A percentile compares a stretch with the other conserved stretches of the same genome.
phyloP scores from a whole-genome alignment of 768 basidiomycete genomes.

The Pilatotrama ljubarskyi region DNA sequence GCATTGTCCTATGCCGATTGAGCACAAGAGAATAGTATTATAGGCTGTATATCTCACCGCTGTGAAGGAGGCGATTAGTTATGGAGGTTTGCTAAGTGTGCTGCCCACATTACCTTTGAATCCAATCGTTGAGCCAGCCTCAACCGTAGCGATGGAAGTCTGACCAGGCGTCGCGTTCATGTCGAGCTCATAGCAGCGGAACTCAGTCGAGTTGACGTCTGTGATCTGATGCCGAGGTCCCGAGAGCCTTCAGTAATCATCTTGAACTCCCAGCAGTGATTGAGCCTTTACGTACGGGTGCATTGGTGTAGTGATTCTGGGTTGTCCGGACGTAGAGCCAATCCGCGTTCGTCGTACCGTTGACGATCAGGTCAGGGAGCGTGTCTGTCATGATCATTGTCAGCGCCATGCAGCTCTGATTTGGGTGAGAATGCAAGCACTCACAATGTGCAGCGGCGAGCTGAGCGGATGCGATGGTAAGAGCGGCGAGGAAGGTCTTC shows the following conservation, averaged over 20 bases:
- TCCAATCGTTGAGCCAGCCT: constrained; percentile 31
- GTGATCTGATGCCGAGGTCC: constrained; percentile 24
- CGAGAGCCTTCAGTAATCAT: neutral
- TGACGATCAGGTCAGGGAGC: constrained; percentile 31
- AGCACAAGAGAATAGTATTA: too few relatives aligned
- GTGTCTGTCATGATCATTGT: constrained; percentile 23
- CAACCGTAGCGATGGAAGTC: constrained; percentile 30
- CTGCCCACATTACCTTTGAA: constrained; percentile 25
- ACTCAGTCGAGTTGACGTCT: constrained; percentile 29
- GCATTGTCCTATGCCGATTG: constrained; percentile 17
- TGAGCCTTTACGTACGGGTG: constrained; percentile 25
- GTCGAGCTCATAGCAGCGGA: constrained; percentile 36
- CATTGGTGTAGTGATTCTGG: constrained; percentile 30
- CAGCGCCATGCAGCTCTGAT: neutral
- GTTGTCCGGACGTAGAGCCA: constrained; percentile 33
- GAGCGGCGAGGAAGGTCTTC: constrained; percentile 24
- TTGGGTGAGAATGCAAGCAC: too few relatives aligned
- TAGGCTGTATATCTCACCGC: neutral
- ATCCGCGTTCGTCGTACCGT: constrained; percentile 25
- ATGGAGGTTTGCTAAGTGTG: neutral
- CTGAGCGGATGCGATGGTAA: constrained; percentile 21
- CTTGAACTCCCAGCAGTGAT: neutral
- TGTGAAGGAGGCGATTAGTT: neutral
- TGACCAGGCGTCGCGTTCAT: constrained; percentile 26
- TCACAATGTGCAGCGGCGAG: constrained; percentile 26